Evolutionary conservation across 148 eudicot genomes (phyloP), one percentile per base, ranked within the genome.

Genomic region (Silene uniflora): DNA sequence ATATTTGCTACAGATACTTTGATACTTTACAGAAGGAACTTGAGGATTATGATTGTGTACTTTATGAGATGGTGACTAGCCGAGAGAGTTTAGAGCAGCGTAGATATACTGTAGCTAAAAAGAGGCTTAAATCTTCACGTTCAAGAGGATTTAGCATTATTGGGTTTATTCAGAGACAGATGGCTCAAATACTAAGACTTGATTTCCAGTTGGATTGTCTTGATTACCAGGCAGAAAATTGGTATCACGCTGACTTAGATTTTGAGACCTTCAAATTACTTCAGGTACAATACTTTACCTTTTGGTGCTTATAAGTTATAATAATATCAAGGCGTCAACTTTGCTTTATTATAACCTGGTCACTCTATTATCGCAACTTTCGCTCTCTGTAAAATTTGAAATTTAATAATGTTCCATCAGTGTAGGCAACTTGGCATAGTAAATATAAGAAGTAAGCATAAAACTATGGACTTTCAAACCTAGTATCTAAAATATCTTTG

Each of bases 211-310:
- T 95, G 76, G 99, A 95, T 82, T 92, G 94, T 82, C 88, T 95
- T 75, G 92, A 95, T 76, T 95, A 92, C 82, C 86, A 92, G 84
- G 82, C 91, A n/a, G 88, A 89, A 72, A 92, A 91, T 68, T 95
- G 97, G 97, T 89, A 90, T 73, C 97, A 95, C 77, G 99, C 99
- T 18, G 99, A 95, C 85, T 87, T 95, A 67, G 99, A 95, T 77
- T 87, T 84, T 78, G 99, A 95, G 88, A 95, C 99, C 77, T 95
- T 95, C 84, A 87, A 82, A 85, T 72, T 71, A 75, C 97, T 92
- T 75, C 99, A 95, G 97, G 99, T 95, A 76, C 46, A 62, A 22
- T 27, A 62, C 63, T 49, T 76, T 74, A 73, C 46, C 52, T 19
- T 10, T 55, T 58, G 55, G 66, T 27, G 24, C 32, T 66, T 32